Evolutionary conservation across 2,329 filamentous ascomycete species (phyloP), one percentile per base, ranked within the genome.

Genomic region (Gnomoniopsis smithogilvyi): DNA sequence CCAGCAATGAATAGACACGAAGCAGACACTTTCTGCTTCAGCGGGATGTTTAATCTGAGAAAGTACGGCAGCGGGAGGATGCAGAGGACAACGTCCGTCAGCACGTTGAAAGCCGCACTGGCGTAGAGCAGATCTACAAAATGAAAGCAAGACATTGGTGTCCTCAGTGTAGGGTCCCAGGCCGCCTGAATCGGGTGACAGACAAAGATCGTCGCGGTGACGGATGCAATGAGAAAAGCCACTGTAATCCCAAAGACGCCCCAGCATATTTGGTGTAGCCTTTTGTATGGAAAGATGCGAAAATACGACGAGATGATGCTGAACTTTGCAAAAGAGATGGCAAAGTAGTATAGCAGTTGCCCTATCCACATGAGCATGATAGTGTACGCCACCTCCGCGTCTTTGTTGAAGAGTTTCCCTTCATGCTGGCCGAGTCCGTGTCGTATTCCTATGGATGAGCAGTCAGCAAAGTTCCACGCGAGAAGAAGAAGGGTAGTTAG

Each of bases 281-380:
- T 33, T 12, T 55, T 22, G 24, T 51, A 38, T 10, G 51, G 46
- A 14, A 59, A 55, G 43, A 59, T 59, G 46, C 57, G 57, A 4
- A 59, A 55, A 24, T 59, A 55, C 10, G 47, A 55, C 34, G 43
- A 55, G 51, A 59, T 59, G 57, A 59, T 55, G 26, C 48, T 52
- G n/a, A 59, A 26, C 17, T 59, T 59, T 21, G 57, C 52, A 15
- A 59, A 59, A 10, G 51, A 53, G 19, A 59, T 59, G 19, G 57
- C 57, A n/a, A 59, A 55, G 51, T 43, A 36, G 38, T 55, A 59
- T 21, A 59, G 46, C 30, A 55, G 43, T 3, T 55, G 45, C 15
- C 57, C 57, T 8, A 53, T 43, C 51, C 51, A 59, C 21, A 46
- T 33, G 36, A 59, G 54, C 57, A 52, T 41, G 51, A 59, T 26